These are phyloP conservation scores for Penicillium psychrosexuale DNA, from an alignment of 2,329 filamentous ascomycete species.

Conservation along the genomic window DNA sequence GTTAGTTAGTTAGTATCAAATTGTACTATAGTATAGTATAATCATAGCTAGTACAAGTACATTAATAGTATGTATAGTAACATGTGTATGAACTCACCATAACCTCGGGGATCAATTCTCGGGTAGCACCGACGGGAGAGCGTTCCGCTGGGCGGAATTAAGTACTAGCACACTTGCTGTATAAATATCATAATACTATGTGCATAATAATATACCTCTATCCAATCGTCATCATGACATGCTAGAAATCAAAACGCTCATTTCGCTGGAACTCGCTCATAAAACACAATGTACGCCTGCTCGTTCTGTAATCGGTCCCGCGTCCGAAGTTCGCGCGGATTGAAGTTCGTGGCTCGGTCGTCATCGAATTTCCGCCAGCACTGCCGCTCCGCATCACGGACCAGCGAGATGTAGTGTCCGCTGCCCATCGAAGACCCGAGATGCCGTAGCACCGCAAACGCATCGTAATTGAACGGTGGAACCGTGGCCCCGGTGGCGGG, in stretches of 20 bases:
- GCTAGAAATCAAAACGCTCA: constrained; percentile 24
- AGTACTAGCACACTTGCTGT: too few species aligned
- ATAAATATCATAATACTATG: background rate
- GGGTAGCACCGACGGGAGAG: constrained; percentile 25
- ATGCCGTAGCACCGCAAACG: constrained; percentile 81
- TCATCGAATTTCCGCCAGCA: constrained; percentile 64
- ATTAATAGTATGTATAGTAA: too few species aligned
- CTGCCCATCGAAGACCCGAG: constrained; percentile 63
- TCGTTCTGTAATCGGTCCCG: constrained; percentile 58
- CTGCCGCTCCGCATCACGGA: constrained; percentile 57
- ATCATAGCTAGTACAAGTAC: too few species aligned
- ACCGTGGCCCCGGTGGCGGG: constrained; percentile 48
- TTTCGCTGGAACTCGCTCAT: constrained; percentile 50
- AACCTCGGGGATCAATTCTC: constrained; percentile 24
- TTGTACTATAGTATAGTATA: too few species aligned
- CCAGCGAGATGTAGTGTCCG: constrained; percentile 77
- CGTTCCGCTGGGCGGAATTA: constrained; percentile 1
- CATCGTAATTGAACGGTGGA: constrained; percentile 71
- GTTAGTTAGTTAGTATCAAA: too few species aligned
- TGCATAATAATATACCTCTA: constrained; percentile 13
- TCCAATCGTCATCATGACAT: constrained; percentile 15
- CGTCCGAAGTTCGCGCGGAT: constrained; percentile 50
- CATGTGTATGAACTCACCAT: constrained; percentile 7
- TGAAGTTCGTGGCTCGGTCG: constrained; percentile 54
- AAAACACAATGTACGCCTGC: constrained; percentile 65